These are phyloP conservation scores for Echria macrotheca DNA, from an alignment of 495 filamentous ascomycete species.

Conservation along the genomic window DNA sequence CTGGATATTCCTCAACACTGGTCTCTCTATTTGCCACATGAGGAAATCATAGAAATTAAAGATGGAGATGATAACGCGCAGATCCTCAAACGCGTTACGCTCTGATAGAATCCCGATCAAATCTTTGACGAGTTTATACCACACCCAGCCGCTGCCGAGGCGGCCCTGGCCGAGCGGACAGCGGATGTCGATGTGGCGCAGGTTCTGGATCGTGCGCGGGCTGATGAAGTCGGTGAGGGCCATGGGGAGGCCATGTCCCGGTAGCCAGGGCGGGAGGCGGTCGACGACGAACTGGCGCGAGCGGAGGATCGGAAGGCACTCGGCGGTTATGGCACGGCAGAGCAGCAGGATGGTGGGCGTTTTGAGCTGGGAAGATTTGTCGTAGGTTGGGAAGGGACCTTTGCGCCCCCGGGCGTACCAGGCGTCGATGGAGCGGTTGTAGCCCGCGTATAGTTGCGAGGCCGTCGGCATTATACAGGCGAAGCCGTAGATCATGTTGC, in stretches of 20 bases:
- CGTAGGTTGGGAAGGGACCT: conserved; percentile 8
- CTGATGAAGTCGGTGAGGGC: conserved; percentile 25
- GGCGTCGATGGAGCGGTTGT: conserved; percentile 24
- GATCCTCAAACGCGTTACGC: not conserved
- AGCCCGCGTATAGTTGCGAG: conserved; percentile 23
- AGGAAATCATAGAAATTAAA: not conserved
- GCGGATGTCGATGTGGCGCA: conserved; percentile 28
- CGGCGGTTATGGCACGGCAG: conserved; percentile 30
- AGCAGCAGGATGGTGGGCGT: conserved; percentile 33
- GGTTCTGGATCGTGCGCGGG: conserved; percentile 24
- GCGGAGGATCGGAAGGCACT: conserved; percentile 23
- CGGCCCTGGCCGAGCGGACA: conserved; percentile 26
- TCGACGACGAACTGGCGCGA: conserved; percentile 27
- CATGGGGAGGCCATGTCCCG: conserved; percentile 22
- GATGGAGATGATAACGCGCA: not conserved
- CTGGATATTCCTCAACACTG: too few species aligned
- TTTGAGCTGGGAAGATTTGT: conserved; percentile 13
- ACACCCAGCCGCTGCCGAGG: conserved; percentile 26
- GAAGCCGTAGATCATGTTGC: conserved; percentile 29
- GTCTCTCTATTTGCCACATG: not conserved
- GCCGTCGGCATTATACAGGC: conserved; percentile 24
- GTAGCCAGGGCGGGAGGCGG: conserved; percentile 34
- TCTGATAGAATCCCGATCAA: not conserved
- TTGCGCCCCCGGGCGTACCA: conserved; percentile 2
- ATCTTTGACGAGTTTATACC: conserved; percentile 10